Evolutionary conservation across 2,329 filamentous ascomycete genomes (phyloP).

Genomic region (Harringtonia aguacate): DNA sequence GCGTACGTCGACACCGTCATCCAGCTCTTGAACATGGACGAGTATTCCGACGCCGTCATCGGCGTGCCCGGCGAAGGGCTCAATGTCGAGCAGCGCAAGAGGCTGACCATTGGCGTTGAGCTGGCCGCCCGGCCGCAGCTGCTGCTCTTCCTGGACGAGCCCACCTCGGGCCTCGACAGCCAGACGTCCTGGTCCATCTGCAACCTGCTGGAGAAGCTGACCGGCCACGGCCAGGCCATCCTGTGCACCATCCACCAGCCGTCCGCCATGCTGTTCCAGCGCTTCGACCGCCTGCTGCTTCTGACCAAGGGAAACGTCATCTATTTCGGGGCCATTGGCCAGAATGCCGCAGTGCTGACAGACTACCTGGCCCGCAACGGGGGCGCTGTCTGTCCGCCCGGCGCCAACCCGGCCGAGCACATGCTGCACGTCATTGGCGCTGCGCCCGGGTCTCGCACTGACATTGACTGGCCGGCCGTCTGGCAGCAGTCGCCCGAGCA

Average conservation of each 20-base stretch:
- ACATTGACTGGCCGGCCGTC: not conserved
- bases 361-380: not conserved
- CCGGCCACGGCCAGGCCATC: conserved; percentile 21
- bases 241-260: conserved; percentile 17
- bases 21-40: conserved; percentile 78
- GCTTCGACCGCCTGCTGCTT: conserved; percentile 10
- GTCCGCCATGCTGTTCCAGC: conserved; percentile 10
- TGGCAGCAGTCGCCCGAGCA: too few relatives aligned
- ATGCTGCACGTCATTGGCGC: conserved; percentile 1
- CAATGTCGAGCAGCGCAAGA: conserved; percentile 60
- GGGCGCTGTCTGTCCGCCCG: not conserved
- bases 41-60: conserved; percentile 82
- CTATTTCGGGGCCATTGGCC: conserved; percentile 35
- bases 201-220: conserved; percentile 50
- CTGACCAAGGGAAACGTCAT: conserved; percentile 8
- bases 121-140: conserved; percentile 75
- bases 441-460: not conserved
- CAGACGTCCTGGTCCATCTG: conserved; percentile 55
- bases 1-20: conserved; percentile 88
- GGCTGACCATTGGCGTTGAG: conserved; percentile 86
- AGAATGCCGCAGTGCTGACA: conserved; percentile 46
- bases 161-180: conserved; percentile 50
- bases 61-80: conserved; percentile 77
- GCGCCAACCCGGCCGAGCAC: conserved; percentile 1
- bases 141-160: conserved; percentile 51